These are phyloP conservation scores for Blepharisma undulans DNA, from an alignment of 169 alveolate species.

Conservation along the genomic window DNA sequence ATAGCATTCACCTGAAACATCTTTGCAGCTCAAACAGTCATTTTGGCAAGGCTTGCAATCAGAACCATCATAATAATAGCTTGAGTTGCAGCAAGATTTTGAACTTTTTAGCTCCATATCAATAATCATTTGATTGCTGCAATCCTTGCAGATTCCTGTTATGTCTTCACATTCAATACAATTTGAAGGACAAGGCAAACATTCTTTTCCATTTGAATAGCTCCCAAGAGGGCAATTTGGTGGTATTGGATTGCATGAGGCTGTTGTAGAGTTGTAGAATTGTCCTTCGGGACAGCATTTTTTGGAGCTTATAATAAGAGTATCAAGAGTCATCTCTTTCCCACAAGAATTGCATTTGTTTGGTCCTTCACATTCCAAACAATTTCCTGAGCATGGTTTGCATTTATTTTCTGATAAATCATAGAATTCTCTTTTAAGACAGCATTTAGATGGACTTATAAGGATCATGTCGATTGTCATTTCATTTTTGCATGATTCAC, in stretches of 20 bases:
- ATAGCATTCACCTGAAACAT: neutral
- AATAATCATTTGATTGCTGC: neutral
- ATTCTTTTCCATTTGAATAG: neutral
- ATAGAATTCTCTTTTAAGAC: too few relatives aligned
- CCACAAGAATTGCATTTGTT: neutral
- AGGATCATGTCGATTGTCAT: too few relatives aligned
- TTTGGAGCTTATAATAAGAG: neutral
- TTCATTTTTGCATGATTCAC: too few relatives aligned
- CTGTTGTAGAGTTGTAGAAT: neutral
- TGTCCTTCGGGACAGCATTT: neutral
- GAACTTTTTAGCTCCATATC: neutral
- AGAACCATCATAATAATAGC: neutral
- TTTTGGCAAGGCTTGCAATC: neutral
- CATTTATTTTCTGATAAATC: too few relatives aligned
- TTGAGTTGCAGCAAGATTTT: neutral
- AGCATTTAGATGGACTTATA: too few relatives aligned
- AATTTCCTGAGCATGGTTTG: too few relatives aligned
- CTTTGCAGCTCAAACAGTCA: neutral
- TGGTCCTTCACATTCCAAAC: neutral
- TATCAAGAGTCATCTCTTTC: neutral
- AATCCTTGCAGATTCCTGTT: neutral
- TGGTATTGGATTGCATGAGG: neutral
- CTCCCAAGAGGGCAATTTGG: neutral
- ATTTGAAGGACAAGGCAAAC: neutral
- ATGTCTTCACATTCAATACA: neutral